Evolutionary conservation across 2,329 filamentous ascomycete species (phyloP).

Genomic region (Dothideomycetes sp.): DNA sequence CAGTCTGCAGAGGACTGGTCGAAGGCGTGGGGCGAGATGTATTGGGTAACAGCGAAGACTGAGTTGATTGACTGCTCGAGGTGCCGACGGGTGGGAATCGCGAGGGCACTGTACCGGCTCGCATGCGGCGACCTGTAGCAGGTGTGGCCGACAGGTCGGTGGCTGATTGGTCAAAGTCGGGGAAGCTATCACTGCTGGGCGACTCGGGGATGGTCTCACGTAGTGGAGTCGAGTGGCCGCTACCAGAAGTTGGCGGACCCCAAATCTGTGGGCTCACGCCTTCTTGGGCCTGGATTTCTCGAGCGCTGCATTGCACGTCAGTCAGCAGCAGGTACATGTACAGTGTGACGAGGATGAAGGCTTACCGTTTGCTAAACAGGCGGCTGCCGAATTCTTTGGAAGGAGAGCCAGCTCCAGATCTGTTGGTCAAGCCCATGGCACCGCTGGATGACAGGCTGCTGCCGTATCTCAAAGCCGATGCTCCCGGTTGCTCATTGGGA

Average conservation of each 20-base stretch:
- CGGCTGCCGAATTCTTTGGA: slow-evolving; percentile 81
- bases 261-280: slow-evolving; percentile 67
- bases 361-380: slow-evolving; percentile 87
- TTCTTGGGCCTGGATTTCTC: slow-evolving; percentile 96
- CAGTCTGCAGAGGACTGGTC: slow-evolving; percentile 76
- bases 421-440: slow-evolving; percentile 44
- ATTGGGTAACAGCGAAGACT: slow-evolving; percentile 57
- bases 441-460: slow-evolving; percentile 48
- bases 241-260: slow-evolving; percentile 92
- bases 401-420: slow-evolving; percentile 89
- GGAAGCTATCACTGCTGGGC: slow-evolving; percentile 83
- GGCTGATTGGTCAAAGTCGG: slow-evolving; percentile 70
- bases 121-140: slow-evolving; percentile 62
- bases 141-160: slow-evolving; percentile 53
- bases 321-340: neutral
- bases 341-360: slow-evolving; percentile 18
- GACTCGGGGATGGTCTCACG: slow-evolving; percentile 97
- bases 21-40: slow-evolving; percentile 78
- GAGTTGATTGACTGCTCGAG: slow-evolving; percentile 49
- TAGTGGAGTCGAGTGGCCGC: slow-evolving; percentile 89
- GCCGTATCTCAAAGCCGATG: slow-evolving; percentile 57
- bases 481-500: slow-evolving; percentile 62
- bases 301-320: slow-evolving; percentile 52
- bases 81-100: slow-evolving; percentile 73
- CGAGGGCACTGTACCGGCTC: slow-evolving; percentile 93